Percentiles rank a stretch among this genome's conserved stretches.
phyloP scores from a whole-genome alignment of 1,284 basidiomycete species.

The Uromyces viciae-fabae region DNA sequence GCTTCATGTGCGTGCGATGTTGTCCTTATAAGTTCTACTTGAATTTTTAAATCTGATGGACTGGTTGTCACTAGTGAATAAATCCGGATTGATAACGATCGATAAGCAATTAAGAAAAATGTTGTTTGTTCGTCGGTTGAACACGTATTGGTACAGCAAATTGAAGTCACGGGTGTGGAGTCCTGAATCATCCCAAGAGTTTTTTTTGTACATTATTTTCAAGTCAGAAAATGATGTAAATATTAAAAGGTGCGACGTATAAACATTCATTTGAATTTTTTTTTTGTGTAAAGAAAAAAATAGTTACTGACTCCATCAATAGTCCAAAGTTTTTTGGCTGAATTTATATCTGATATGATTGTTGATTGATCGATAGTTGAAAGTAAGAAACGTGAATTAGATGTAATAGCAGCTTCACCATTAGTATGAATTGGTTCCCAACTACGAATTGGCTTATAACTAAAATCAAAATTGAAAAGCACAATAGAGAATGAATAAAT shows the following conservation, averaged over 20 bases:
- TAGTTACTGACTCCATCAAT: constrained; percentile 70
- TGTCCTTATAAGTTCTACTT: constrained; percentile 1
- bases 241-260: background rate
- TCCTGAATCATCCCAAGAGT: no score
- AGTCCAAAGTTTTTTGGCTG: constrained; percentile 70
- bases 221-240: background rate
- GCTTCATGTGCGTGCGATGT: constrained; percentile 76
- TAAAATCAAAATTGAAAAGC: no score
- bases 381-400: constrained; percentile 73
- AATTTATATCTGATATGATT: constrained; percentile 71
- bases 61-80: constrained; percentile 56
- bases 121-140: constrained; percentile 47
- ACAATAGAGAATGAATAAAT: background rate
- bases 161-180: constrained; percentile 60
- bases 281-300: background rate
- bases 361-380: constrained; percentile 84
- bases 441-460: constrained; percentile 51
- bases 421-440: constrained; percentile 73
- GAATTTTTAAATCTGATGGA: constrained; percentile 28
- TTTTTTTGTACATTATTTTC: background rate
- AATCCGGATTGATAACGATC: constrained; percentile 59
- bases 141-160: constrained; percentile 53
- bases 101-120: constrained; percentile 55
- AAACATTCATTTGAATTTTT: constrained; percentile 1
- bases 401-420: constrained; percentile 75